phyloP scores from a whole-genome alignment of 2,329 filamentous ascomycete genomes.

The Calonectria montana region DNA sequence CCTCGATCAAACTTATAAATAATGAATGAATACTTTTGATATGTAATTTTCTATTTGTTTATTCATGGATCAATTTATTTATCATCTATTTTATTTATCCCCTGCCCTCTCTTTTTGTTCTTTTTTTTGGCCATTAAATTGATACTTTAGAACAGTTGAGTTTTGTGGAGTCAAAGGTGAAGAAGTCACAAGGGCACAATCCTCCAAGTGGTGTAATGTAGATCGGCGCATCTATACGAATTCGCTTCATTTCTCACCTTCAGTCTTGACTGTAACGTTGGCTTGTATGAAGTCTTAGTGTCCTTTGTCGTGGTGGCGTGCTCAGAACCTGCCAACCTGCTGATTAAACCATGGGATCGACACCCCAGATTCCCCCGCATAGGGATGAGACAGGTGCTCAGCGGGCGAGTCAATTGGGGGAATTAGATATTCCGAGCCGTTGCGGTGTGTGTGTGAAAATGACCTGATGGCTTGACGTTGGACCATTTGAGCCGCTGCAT shows the following conservation, averaged over 20 bases:
- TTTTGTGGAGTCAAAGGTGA: no score
- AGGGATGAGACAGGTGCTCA: not conserved
- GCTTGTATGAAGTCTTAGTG: not conserved
- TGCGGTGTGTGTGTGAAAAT: not conserved
- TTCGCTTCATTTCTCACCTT: not conserved
- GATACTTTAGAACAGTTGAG: no score
- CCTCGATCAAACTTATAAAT: no score
- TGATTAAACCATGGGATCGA: not conserved
- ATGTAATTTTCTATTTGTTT: no score
- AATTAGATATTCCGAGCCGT: not conserved
- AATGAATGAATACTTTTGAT: no score
- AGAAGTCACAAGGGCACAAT: no score
- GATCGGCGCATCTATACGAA: conserved; percentile 20
- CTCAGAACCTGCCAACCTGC: not conserved
- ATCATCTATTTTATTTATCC: no score
- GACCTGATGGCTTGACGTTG: not conserved
- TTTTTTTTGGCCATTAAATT: no score
- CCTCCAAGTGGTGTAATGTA: conserved; percentile 19
- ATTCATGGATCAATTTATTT: no score
- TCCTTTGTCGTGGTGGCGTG: not conserved
- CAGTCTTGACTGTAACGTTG: not conserved
- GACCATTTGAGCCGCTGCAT: conserved; percentile 10
- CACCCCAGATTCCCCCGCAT: conserved; percentile 2
- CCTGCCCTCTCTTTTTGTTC: no score
- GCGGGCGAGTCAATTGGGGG: not conserved